These are phyloP conservation scores for Podila epicladia DNA, from an alignment of 192 early-diverging fungal species.

Conservation along the genomic window DNA sequence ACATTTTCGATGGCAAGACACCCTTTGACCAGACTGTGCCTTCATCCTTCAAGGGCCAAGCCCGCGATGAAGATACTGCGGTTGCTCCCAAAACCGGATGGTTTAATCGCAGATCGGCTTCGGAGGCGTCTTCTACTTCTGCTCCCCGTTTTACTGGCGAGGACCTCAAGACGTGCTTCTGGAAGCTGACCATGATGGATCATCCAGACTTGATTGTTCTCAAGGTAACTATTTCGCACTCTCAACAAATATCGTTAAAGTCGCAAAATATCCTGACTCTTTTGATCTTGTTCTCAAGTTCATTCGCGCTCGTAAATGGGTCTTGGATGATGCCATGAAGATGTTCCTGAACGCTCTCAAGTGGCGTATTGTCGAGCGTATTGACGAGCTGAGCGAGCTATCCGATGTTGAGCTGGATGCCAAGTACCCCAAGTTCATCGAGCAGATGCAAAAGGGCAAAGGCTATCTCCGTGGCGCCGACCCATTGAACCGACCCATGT, in stretches of 20 bases:
- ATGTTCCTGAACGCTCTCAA: constrained; percentile 80
- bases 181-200: constrained; percentile 45
- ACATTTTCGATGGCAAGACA: constrained; percentile 52
- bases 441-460: constrained; percentile 60
- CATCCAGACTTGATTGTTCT: constrained; percentile 45
- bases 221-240: constrained; percentile 21
- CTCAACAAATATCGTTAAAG: background rate
- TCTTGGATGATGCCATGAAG: constrained; percentile 74
- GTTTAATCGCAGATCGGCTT: constrained; percentile 24
- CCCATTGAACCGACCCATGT: constrained; percentile 57
- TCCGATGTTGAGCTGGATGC: constrained; percentile 57
- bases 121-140: constrained; percentile 3
- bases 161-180: constrained; percentile 22
- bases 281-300: constrained; percentile 53
- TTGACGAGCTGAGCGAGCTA: constrained; percentile 59
- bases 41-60: constrained; percentile 45
- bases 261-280: background rate
- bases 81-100: constrained; percentile 20
- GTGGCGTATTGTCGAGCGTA: constrained; percentile 76
- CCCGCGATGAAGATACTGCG: constrained; percentile 16
- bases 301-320: constrained; percentile 92
- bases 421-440: constrained; percentile 47
- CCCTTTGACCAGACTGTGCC: constrained; percentile 42
- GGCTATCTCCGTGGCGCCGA: constrained; percentile 61
- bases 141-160: constrained; percentile 23